Base-by-base conservation (phyloP, 2,329 filamentous ascomycete genomes). In the Akanthomyces lecanii region DNA sequence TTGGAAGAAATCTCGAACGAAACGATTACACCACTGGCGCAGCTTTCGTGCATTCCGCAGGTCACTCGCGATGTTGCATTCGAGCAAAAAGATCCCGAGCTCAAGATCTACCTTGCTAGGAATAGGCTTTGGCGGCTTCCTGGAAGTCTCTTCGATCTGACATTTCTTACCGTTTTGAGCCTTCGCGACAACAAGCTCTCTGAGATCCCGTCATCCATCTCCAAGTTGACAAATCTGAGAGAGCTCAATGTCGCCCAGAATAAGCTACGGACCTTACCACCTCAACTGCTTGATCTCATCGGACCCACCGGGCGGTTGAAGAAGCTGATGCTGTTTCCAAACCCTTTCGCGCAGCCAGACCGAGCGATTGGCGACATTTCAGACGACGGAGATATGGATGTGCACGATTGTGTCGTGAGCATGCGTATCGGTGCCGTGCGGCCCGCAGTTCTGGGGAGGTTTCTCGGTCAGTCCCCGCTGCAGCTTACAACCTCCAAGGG, bases 171-270 rank as follows among this genome's bases (percentile, higher is more conserved):
- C 0, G 82, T 87, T 18, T 80, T 92, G 14, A 90, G 83, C 67
- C 77, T 92, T 18, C 84, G 89, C 42, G 83, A 81, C 64, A 91
- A 91, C 68, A 72, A 79, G 28, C 78, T 92, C 16, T 76, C 75
- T 0, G 82, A 88, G 68, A 74, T 92, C 2, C 85, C 89, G 1
- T 77, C 85, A 0, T 78, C 80, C 4, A 85, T 91, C 55, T 78
- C 77, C 25, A 82, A 82, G 38, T 77, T 91, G 7, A 71, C 71
- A 5, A 86, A 85, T 63, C 78, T 92, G 4, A 76, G 77, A 57
- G 81, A 85, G 57, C 80, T 92, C 45, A 91, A 90, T 67, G 68
- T 92, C 10, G 84, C 86, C 0, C 82, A 88, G 60, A 91, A 91
- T 65, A 73, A 75, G 5, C 76, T 92, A 12, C 78, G 78, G 7